Conservation (phyloP, 73 alveolate genomes). For the Tetrahymena thermophila region DNA sequence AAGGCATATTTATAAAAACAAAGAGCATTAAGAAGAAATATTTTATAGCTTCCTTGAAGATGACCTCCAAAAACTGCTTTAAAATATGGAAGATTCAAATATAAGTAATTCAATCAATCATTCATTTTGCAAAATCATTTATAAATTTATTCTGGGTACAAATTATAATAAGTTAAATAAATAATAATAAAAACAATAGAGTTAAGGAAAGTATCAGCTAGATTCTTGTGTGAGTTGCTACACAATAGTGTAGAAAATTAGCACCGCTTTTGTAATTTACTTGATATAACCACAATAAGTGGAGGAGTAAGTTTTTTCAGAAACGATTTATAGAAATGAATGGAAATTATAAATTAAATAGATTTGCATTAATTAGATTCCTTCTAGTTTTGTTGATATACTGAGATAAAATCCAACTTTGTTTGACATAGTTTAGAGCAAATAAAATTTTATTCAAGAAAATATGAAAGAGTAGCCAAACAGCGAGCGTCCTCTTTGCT, state of each 20-base stretch:
- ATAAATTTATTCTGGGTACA: no score
- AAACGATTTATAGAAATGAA: not conserved
- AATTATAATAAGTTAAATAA: no score
- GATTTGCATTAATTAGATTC: not conserved
- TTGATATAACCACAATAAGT: not conserved
- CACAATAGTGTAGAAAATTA: not conserved
- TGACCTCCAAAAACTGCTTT: not conserved
- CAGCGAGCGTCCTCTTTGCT: not conserved
- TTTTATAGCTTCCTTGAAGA: not conserved
- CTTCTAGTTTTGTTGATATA: not conserved
- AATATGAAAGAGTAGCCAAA: not conserved
- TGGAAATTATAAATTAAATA: not conserved
- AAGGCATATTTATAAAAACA: not conserved
- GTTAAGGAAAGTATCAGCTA: not conserved
- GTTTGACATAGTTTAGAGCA: not conserved
- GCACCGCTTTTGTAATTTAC: not conserved
- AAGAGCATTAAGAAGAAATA: not conserved
- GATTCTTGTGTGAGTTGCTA: not conserved
- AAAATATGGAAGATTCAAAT: not conserved
- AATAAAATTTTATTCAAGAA: not conserved
- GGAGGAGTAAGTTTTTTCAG: not conserved
- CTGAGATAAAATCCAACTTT: not conserved
- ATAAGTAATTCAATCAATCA: not conserved
- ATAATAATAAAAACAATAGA: not conserved
- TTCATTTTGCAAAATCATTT: not conserved